Conservation (phyloP, 306 rosid species). For the Cyamopsis tetragonoloba region DNA sequence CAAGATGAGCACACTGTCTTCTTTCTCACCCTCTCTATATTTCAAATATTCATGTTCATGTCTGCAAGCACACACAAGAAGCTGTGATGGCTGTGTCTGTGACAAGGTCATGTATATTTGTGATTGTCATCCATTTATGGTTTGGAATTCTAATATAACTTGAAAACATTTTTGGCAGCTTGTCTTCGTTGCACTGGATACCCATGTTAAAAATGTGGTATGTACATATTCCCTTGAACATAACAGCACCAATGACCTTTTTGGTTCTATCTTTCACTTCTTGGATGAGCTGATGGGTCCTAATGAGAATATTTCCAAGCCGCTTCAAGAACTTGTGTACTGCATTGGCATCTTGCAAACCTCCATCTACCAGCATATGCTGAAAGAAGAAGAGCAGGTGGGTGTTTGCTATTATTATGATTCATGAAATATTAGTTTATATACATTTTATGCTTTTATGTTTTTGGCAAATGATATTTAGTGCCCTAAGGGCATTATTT, state of each 20-base stretch:
- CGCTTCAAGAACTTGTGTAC: constrained; percentile 67
- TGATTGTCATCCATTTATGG: not conserved
- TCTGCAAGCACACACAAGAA: not conserved
- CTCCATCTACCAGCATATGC: constrained; percentile 66
- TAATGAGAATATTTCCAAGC: constrained; percentile 36
- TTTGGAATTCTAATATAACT: not conserved
- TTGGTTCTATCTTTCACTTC: constrained; percentile 49
- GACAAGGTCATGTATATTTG: not conserved
- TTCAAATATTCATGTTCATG: not conserved
- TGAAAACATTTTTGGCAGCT: constrained; percentile 44
- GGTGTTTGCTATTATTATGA: constrained; percentile 1
- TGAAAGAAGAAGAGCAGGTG: constrained; percentile 95
- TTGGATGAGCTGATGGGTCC: constrained; percentile 50
- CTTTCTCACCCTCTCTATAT: not conserved
- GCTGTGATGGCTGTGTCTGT: not conserved
- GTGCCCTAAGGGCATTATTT: too few relatives aligned
- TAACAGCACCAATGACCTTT: constrained; percentile 48
- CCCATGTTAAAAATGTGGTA: constrained; percentile 58
- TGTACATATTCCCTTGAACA: constrained; percentile 80
- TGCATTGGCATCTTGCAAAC: constrained; percentile 62
- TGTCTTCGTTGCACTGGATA: constrained; percentile 70
- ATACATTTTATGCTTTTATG: not conserved
- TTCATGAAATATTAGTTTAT: constrained; percentile 11
- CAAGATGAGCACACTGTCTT: not conserved
- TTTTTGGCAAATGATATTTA: too few relatives aligned